Evolutionary conservation across 2,329 filamentous ascomycete genomes (phyloP), one percentile per base, ranked within the genome.

Genomic region (Pyrenophora teres): DNA sequence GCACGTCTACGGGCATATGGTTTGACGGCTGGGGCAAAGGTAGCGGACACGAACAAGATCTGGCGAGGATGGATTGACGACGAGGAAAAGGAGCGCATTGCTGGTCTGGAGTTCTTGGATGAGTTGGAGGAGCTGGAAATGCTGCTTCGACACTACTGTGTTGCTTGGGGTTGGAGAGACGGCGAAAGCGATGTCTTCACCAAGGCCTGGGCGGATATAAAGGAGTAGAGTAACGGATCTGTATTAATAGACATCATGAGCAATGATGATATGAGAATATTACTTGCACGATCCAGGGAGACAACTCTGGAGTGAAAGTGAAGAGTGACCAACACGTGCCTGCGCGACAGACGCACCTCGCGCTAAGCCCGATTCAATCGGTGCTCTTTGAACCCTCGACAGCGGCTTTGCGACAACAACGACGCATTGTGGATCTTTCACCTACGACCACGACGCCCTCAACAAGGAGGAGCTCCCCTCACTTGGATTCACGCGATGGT

Each of bases 101-200:
- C 92, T 58, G 74, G 77, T 9, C 72, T 97, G 21, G 92, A 99
- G 72, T 92, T 94, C 65, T 74, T 99, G 56, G 94, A 99, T 75
- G 94, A 99, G 75, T 82, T 97, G 19, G 94, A 99, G 74, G 94
- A 99, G 76, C 96, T 94, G 88, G 81, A 87, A 65, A 74, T 99
- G 62, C 75, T 99, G 63, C 90, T 92, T 0, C 84, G 83, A 59
- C 94, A 99, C 78, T 99, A 99, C 68, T 86, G 92, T 58, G 82
- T 99, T 37, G 87, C 86, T 3, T 97, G 93, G 93, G 94, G 87
- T 1, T 95, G 89, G 84, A 86, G 83, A 62, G 84, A 86, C 27
- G 71, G 66, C 1, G 74, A 62, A 6, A 56, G 41, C 54, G 49
- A 65, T 13, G 46, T 72, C 3, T 75, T 75, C 44, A 59, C 59